Evolutionary conservation across 768 basidiomycete genomes (phyloP), one percentile per base, ranked within the genome.

Genomic region (Leccinum ochraceum): DNA sequence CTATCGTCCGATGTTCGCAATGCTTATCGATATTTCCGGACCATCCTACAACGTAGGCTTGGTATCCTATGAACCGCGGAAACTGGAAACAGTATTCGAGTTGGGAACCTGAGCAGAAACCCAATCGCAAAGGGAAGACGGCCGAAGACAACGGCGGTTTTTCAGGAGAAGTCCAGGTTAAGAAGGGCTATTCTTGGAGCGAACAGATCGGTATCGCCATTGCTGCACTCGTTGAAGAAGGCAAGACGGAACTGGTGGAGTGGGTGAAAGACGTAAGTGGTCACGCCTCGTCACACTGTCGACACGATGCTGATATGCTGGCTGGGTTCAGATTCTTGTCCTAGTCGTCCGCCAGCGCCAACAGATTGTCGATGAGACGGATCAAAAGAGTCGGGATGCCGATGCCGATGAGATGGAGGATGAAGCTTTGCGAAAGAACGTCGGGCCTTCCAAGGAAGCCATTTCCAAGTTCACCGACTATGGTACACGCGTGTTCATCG

Each of bases 181-280:
- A 91, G 80, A 92, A 92, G 67, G 93, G 92, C 6, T 89, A 92
- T 74, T 86, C 89, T 16, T 90, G 89, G 87, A 93, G 87, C 66
- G 89, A 98, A 68, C 88, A 98, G 73, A 79, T 98, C 52, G 95
- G 91, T 3, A 92, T 98, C 65, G 87, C 87, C 3, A 83, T 97
- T 60, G 86, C 85, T 44, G 82, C 84, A 51, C 81, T 98, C 13
- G 77, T 88, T 9, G 88, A 93, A 53, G 81, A 81, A 16, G 88
- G 81, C 9, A 79, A 89, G 66, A 75, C 76, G 57, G 80, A 81
- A 32, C 77, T 94, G 44, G 82, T 96, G 28, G 83, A 87, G 58
- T 95, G 94, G 91, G 82, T 87, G 52, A 88, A 87, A 67, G 84
- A 92, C 71, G 95, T 94, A 70, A 65, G 90, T 76, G n/a, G 56